Percentiles rank a stretch among this genome's conserved stretches.
Evolutionary conservation across 2,329 filamentous ascomycete genomes (phyloP).

Genomic region (Xylariaceae sp.): DNA sequence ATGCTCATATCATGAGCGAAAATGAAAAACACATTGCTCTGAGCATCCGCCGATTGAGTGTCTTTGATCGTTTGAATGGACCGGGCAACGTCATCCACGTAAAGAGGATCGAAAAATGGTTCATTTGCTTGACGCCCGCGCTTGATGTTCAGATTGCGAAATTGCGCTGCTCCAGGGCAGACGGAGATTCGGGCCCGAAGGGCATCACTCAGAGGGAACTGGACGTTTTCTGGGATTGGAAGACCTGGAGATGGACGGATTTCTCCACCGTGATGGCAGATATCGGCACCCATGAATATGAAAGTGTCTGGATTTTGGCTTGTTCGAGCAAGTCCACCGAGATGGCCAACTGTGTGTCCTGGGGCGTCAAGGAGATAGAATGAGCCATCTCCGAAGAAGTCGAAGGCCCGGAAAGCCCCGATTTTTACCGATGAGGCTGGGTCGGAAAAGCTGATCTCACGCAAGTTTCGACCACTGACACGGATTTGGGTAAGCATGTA

Average conservation of each 20-base stretch:
- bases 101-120: constrained; percentile 1
- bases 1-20: constrained; percentile 22
- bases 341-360: constrained; percentile 25
- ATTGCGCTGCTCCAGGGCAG: constrained; percentile 32
- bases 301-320: constrained; percentile 30
- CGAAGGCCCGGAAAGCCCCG: constrained; percentile 20
- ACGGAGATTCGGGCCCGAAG: constrained; percentile 31
- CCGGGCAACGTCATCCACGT: constrained; percentile 3
- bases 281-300: constrained; percentile 26
- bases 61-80: constrained; percentile 30
- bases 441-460: constrained; percentile 23
- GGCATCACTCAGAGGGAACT: constrained; percentile 38
- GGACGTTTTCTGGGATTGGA: constrained; percentile 22
- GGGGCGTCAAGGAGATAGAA: constrained; percentile 28
- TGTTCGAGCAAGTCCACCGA: constrained; percentile 25
- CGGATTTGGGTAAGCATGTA: too few species aligned
- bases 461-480: constrained; percentile 13
- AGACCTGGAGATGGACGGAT: constrained; percentile 22
- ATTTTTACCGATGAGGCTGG: constrained; percentile 12
- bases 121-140: background rate
- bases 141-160: constrained; percentile 28
- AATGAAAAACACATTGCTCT: constrained; percentile 22
- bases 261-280: constrained; percentile 22
- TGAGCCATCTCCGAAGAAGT: constrained; percentile 27
- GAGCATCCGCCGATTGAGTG: constrained; percentile 22